Conservation (phyloP, 768 basidiomycete genomes). For the Crucibulum laeve region DNA sequence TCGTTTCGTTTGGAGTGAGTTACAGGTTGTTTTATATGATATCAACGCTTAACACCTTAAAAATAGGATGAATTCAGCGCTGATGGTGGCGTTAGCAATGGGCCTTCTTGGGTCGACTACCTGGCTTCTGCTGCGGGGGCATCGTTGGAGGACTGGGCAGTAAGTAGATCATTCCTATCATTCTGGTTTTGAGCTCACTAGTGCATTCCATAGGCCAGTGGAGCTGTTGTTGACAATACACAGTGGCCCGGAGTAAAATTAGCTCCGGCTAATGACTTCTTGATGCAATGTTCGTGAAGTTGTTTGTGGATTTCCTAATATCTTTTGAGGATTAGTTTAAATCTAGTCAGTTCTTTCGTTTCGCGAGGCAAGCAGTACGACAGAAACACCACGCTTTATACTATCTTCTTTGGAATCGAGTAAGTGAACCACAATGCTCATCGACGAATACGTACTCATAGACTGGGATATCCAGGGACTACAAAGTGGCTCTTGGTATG, state of each 20-base stretch:
- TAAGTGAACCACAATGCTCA: conserved; percentile 17
- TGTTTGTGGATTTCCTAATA: neutral
- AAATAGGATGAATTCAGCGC: too few relatives aligned
- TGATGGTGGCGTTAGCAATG: conserved; percentile 48
- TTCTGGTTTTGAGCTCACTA: neutral
- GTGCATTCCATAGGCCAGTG: conserved; percentile 2
- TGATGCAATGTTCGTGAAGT: conserved; percentile 18
- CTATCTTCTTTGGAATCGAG: conserved; percentile 52
- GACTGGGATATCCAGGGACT: conserved; percentile 28
- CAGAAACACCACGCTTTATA: conserved; percentile 41
- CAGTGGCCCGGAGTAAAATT: conserved; percentile 14
- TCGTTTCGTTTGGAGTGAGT: conserved; percentile 49
- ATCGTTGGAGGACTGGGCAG: conserved; percentile 46
- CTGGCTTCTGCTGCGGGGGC: conserved; percentile 35
- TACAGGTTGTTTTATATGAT: too few relatives aligned
- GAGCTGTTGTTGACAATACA: conserved; percentile 22
- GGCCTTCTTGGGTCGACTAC: conserved; percentile 45
- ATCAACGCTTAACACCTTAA: too few relatives aligned
- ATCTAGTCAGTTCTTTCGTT: too few relatives aligned
- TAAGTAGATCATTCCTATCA: conserved; percentile 15
- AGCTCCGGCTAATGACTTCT: conserved; percentile 12
- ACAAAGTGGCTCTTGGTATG: conserved; percentile 29
- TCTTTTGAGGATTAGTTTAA: too few relatives aligned
- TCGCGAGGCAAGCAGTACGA: too few relatives aligned
- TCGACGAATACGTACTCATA: neutral